Percentiles rank a stretch among this genome's conserved stretches.
Conservation (phyloP, 257 asterid species). For the Solanum paucissectum region DNA sequence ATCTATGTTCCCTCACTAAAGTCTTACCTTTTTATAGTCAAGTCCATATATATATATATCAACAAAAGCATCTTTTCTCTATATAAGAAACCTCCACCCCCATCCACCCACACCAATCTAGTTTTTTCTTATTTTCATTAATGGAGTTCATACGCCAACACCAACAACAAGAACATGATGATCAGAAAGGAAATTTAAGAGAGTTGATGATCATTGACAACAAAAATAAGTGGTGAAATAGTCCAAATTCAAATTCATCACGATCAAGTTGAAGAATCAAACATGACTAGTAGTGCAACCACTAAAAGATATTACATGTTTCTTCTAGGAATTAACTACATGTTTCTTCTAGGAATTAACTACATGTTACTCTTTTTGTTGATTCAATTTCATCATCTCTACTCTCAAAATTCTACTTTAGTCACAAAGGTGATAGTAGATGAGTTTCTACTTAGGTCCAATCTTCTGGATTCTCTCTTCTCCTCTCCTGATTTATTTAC, state of each 20-base stretch:
- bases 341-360: too few relatives aligned
- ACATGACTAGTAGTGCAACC: background rate
- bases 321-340: conserved; percentile 30
- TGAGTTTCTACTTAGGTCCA: conserved; percentile 72
- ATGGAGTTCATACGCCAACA: background rate
- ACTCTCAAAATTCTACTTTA: conserved; percentile 47
- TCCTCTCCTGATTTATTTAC: conserved; percentile 24
- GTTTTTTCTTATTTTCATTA: background rate
- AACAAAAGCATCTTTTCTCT: too few relatives aligned
- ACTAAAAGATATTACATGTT: conserved; percentile 11
- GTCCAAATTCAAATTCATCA: background rate
- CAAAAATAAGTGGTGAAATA: background rate
- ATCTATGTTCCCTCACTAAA: too few relatives aligned
- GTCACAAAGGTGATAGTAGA: conserved; percentile 46
- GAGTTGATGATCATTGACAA: background rate
- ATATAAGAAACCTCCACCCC: too few relatives aligned
- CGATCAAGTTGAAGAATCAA: conserved; percentile 5
- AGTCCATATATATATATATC: too few relatives aligned
- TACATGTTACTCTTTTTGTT: conserved; percentile 28
- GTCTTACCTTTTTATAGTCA: too few relatives aligned
- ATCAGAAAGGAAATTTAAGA: background rate
- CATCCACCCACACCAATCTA: background rate
- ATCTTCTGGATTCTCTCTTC: conserved; percentile 58
- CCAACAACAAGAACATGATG: background rate
- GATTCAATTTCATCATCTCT: conserved; percentile 22